Percentiles rank a stretch among this genome's conserved stretches.
phyloP scores from a whole-genome alignment of 1,284 basidiomycete genomes.

The Peniophora sp. region DNA sequence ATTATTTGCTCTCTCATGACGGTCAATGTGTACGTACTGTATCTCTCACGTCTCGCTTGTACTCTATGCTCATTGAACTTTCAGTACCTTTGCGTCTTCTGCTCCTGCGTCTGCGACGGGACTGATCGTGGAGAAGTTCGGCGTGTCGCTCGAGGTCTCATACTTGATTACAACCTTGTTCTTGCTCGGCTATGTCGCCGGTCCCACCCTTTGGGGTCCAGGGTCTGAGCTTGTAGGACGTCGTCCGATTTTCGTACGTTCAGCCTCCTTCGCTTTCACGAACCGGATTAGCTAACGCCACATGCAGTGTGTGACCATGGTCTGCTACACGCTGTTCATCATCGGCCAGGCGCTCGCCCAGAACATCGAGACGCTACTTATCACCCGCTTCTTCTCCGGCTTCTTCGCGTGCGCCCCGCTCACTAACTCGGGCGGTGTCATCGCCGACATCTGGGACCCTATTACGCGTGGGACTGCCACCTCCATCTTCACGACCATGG shows the following conservation, averaged over 20 bases:
- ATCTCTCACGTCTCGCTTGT: conserved; percentile 1
- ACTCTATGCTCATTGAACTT: conserved; percentile 10
- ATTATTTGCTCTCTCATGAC: conserved; percentile 36
- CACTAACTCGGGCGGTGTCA: conserved; percentile 54
- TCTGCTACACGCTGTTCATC: conserved; percentile 49
- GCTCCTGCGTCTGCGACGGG: conserved; percentile 41
- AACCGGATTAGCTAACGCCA: conserved; percentile 5
- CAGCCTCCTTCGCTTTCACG: conserved; percentile 38
- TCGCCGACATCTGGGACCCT: conserved; percentile 62
- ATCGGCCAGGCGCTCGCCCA: conserved; percentile 58
- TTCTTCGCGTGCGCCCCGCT: conserved; percentile 63
- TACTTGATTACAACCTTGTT: conserved; percentile 47
- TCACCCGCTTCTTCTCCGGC: conserved; percentile 60
- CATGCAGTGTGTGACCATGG: conserved; percentile 30
- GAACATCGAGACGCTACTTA: conserved; percentile 56
- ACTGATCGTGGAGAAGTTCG: conserved; percentile 32
- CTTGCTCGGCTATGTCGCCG: conserved; percentile 51
- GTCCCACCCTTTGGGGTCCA: conserved; percentile 32
- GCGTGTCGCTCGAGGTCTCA: conserved; percentile 33
- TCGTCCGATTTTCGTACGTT: conserved; percentile 43
- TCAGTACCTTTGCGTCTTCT: conserved; percentile 52
- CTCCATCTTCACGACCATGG: conserved; percentile 52
- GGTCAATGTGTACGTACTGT: conserved; percentile 32
- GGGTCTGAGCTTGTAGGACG: conserved; percentile 60
- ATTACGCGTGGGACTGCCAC: conserved; percentile 51